Conservation (phyloP, 257 asterid genomes). For the Galeopsis tetrahit region DNA sequence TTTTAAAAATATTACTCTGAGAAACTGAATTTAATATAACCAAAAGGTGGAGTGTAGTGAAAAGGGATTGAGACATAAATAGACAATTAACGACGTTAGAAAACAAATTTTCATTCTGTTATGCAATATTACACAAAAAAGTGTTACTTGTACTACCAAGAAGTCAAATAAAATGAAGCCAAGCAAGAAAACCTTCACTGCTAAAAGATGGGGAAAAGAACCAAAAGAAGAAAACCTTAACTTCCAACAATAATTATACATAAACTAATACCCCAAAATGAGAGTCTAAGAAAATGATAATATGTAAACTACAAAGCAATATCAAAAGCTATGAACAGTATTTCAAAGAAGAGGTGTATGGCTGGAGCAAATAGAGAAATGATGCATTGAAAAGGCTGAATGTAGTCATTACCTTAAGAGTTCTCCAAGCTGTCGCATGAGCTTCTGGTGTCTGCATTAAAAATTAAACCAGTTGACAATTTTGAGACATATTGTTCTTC, state of each 20-base stretch:
- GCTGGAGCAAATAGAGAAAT: slow-evolving; percentile 15
- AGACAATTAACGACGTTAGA: not conserved
- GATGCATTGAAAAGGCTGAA: slow-evolving; percentile 7
- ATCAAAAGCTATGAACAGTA: not conserved
- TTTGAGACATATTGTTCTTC: slow-evolving; percentile 28
- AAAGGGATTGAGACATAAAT: not conserved
- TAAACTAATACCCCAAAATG: not conserved
- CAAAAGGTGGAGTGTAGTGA: slow-evolving; percentile 9
- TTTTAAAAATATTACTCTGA: not conserved
- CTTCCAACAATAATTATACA: not conserved
- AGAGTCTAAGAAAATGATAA: slow-evolving; percentile 8
- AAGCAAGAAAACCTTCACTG: slow-evolving; percentile 3
- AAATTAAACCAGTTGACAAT: slow-evolving; percentile 25
- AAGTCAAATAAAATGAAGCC: not conserved
- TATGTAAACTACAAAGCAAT: not conserved
- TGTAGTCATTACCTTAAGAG: slow-evolving; percentile 58
- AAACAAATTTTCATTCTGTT: not conserved
- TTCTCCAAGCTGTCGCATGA: slow-evolving; percentile 83
- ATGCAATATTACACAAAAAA: not conserved
- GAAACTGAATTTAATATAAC: not conserved
- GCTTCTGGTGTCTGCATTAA: slow-evolving; percentile 80
- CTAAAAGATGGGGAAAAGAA: not conserved
- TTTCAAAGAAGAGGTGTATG: not conserved
- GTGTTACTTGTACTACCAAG: not conserved
- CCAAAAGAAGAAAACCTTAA: not conserved